Evolutionary conservation across 371 early-diverging fungal genomes (phyloP).

Genomic region (Mucor circinelloides): DNA sequence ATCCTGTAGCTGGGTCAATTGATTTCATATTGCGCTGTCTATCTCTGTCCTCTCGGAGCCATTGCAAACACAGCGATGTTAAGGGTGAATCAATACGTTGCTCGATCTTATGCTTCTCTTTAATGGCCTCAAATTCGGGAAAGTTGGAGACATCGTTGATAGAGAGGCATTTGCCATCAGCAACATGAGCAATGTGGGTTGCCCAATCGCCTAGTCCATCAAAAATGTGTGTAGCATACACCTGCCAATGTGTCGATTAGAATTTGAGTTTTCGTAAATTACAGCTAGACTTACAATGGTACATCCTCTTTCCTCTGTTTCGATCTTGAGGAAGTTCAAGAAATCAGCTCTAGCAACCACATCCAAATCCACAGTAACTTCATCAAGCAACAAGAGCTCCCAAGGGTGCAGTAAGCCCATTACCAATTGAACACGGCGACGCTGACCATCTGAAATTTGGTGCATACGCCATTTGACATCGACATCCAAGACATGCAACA

Average conservation of each 20-base stretch:
- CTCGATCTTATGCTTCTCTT: constrained; percentile 30
- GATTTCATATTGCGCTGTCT: constrained; percentile 21
- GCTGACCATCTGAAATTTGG: constrained; percentile 72
- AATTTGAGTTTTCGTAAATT: background rate
- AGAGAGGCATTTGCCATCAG: constrained; percentile 56
- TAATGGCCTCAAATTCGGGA: constrained; percentile 52
- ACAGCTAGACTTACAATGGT: constrained; percentile 56
- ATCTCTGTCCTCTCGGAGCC: constrained; percentile 46
- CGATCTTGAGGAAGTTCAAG: constrained; percentile 61
- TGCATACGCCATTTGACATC: constrained; percentile 77
- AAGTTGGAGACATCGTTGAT: constrained; percentile 37
- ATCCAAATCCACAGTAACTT: constrained; percentile 86
- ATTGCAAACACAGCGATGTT: constrained; percentile 54
- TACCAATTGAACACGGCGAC: constrained; percentile 74
- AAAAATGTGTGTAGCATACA: constrained; percentile 77
- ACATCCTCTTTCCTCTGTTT: constrained; percentile 66
- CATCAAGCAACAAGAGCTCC: constrained; percentile 75
- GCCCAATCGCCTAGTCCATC: constrained; percentile 71
- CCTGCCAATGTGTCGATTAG: constrained; percentile 11
- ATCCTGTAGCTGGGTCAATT: constrained; percentile 43
- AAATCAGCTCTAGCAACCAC: constrained; percentile 74
- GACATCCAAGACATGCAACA: constrained; percentile 73
- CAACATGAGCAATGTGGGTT: constrained; percentile 75
- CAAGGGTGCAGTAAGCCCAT: constrained; percentile 78
- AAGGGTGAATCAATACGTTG: constrained; percentile 63